phyloP scores from a whole-genome alignment of 805 yeast genomes.

The Nakazawaea peltata region DNA sequence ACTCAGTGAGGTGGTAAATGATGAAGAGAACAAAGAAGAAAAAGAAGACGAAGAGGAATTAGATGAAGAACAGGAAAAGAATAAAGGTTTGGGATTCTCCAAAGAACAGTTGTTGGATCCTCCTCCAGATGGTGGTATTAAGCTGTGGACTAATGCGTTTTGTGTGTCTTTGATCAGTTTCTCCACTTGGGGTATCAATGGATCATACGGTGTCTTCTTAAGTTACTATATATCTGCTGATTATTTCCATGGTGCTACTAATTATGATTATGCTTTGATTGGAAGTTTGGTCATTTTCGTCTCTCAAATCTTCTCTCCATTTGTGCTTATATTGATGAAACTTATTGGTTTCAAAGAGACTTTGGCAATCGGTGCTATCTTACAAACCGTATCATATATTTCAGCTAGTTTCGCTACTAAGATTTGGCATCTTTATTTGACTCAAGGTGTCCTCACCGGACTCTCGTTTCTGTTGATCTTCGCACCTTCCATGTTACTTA shows the following conservation, averaged over 20 bases:
- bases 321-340: constrained; percentile 14
- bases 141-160: constrained; percentile 51
- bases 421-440: constrained; percentile 40
- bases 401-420: constrained; percentile 43
- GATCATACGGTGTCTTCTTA: constrained; percentile 52
- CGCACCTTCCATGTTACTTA: constrained; percentile 36
- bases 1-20: constrained; percentile 6
- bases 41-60: neutral
- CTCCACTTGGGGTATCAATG: constrained; percentile 60
- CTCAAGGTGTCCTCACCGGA: constrained; percentile 48
- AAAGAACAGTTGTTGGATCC: constrained; percentile 13
- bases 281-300: constrained; percentile 42
- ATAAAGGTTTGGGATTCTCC: constrained; percentile 4
- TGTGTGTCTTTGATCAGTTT: constrained; percentile 38
- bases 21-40: constrained; percentile 2
- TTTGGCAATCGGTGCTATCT: constrained; percentile 27
- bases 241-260: constrained; percentile 42
- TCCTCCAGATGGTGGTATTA: constrained; percentile 51
- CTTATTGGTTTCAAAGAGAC: constrained; percentile 15
- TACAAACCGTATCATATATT: constrained; percentile 40
- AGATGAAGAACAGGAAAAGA: constrained; percentile 3
- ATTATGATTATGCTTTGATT: constrained; percentile 49
- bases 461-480: constrained; percentile 40
- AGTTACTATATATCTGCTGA: constrained; percentile 40
- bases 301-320: constrained; percentile 18